These are phyloP conservation scores for Cystobasidiopsis lactophilus DNA, from an alignment of 768 basidiomycete species.

Conservation along the genomic window DNA sequence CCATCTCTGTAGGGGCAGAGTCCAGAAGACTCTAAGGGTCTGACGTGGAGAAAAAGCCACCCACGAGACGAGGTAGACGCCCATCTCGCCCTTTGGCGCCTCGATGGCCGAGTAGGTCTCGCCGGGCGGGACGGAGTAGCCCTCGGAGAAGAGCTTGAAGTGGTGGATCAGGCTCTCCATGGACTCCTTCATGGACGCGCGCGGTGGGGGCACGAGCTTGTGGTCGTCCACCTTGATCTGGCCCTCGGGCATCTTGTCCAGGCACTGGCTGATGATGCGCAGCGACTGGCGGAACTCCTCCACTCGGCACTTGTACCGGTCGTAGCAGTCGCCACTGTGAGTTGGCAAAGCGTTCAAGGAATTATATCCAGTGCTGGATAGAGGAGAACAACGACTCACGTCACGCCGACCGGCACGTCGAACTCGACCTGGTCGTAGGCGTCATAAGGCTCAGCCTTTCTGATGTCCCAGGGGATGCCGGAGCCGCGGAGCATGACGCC, in stretches of 20 bases:
- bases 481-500: conserved; percentile 93
- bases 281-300: conserved; percentile 95
- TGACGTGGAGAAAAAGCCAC: neutral
- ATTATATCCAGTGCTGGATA: neutral
- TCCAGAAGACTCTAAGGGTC: neutral
- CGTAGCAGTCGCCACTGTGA: conserved; percentile 66
- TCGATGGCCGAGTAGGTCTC: conserved; percentile 68
- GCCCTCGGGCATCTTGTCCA: conserved; percentile 92
- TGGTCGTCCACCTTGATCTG: conserved; percentile 88
- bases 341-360: neutral
- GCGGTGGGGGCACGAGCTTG: conserved; percentile 86
- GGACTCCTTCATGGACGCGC: conserved; percentile 96
- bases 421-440: conserved; percentile 97
- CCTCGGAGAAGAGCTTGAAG: conserved; percentile 88
- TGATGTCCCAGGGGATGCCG: conserved; percentile 80
- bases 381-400: conserved; percentile 25
- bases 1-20: conserved; percentile 41
- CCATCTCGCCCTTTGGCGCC: conserved; percentile 98
- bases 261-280: conserved; percentile 60
- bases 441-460: conserved; percentile 76
- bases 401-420: conserved; percentile 85
- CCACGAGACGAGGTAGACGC: conserved; percentile 77
- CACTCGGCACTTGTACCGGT: conserved; percentile 88
- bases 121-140: conserved; percentile 83
- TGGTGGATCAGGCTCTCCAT: conserved; percentile 74